phyloP scores from a whole-genome alignment of 2,329 filamentous ascomycete species.

The Didymella segeticola region DNA sequence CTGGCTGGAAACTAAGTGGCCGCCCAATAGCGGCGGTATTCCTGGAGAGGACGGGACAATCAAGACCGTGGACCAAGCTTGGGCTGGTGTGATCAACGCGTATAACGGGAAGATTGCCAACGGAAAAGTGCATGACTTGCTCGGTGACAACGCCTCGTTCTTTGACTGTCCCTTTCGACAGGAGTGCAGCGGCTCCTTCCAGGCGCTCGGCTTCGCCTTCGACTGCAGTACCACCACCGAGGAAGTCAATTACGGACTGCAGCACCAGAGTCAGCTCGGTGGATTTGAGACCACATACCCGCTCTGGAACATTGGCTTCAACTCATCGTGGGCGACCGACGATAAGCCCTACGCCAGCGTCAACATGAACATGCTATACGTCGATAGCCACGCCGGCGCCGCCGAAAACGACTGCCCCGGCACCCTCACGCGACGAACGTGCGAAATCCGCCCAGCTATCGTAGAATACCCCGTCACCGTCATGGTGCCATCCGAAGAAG shows the following conservation, averaged over 20 bases:
- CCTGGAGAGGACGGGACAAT: conserved; percentile 24
- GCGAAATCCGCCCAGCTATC: conserved; percentile 27
- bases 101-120: conserved; percentile 33
- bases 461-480: conserved; percentile 32
- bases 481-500: conserved; percentile 33
- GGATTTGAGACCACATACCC: conserved; percentile 16
- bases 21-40: conserved; percentile 24
- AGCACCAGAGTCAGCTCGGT: conserved; percentile 13
- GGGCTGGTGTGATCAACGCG: conserved; percentile 28
- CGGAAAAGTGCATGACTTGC: conserved; percentile 29
- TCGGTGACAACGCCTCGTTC: conserved; percentile 22
- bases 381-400: conserved; percentile 22
- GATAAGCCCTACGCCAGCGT: conserved; percentile 26
- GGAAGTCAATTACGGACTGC: conserved; percentile 28
- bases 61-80: conserved; percentile 29
- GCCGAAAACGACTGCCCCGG: conserved; percentile 24
- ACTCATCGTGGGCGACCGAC: conserved; percentile 15
- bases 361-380: conserved; percentile 28
- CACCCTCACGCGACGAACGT: conserved; percentile 19
- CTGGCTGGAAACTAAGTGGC: conserved; percentile 29
- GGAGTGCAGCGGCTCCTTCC: conserved; percentile 26
- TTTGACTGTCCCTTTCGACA: conserved; percentile 30
- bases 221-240: conserved; percentile 20
- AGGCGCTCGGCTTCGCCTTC: conserved; percentile 27
- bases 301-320: conserved; percentile 28